Percentiles rank a stretch among this genome's conserved stretches.
phyloP scores from a whole-genome alignment of 2,329 filamentous ascomycete genomes.

The Metarhizium robertsii region DNA sequence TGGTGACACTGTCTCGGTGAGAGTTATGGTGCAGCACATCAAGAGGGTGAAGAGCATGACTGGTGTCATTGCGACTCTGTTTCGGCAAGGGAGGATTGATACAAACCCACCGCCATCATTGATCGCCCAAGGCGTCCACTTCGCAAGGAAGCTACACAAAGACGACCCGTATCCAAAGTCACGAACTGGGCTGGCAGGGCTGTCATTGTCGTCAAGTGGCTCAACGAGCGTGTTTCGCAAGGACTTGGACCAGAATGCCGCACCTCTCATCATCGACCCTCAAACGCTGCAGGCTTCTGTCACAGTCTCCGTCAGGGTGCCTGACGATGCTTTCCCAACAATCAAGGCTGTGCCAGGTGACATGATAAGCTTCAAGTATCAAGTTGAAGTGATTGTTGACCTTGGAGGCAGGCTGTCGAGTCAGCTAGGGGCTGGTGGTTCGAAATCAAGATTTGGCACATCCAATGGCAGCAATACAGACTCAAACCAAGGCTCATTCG shows the following conservation, averaged over 20 bases:
- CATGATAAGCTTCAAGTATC: slow-evolving; percentile 93
- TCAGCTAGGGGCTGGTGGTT: slow-evolving; percentile 57
- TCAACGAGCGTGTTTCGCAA: slow-evolving; percentile 93
- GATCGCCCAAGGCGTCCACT: slow-evolving; percentile 43
- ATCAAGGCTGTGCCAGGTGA: slow-evolving; percentile 82
- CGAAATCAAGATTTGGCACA: slow-evolving; percentile 31
- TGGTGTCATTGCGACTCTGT: slow-evolving; percentile 86
- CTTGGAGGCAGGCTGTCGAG: slow-evolving; percentile 76
- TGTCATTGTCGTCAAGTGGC: slow-evolving; percentile 77
- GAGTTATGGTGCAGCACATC: slow-evolving; percentile 76
- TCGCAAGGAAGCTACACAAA: slow-evolving; percentile 60
- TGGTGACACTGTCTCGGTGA: slow-evolving; percentile 73
- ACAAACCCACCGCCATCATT: slow-evolving; percentile 49
- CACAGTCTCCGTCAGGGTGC: slow-evolving; percentile 74
- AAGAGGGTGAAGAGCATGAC: slow-evolving; percentile 85
- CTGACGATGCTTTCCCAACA: slow-evolving; percentile 85
- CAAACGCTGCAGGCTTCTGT: slow-evolving; percentile 67
- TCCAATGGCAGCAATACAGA: slow-evolving; percentile 19
- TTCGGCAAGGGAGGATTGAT: slow-evolving; percentile 84
- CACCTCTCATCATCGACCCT: slow-evolving; percentile 82
- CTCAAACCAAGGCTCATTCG: slow-evolving; percentile 17
- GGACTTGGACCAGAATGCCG: slow-evolving; percentile 81
- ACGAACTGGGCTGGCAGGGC: slow-evolving; percentile 72
- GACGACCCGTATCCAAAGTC: slow-evolving; percentile 85
- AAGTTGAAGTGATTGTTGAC: slow-evolving; percentile 86